Evolutionary conservation across 768 basidiomycete species (phyloP).

Genomic region (Serendipita sp.): DNA sequence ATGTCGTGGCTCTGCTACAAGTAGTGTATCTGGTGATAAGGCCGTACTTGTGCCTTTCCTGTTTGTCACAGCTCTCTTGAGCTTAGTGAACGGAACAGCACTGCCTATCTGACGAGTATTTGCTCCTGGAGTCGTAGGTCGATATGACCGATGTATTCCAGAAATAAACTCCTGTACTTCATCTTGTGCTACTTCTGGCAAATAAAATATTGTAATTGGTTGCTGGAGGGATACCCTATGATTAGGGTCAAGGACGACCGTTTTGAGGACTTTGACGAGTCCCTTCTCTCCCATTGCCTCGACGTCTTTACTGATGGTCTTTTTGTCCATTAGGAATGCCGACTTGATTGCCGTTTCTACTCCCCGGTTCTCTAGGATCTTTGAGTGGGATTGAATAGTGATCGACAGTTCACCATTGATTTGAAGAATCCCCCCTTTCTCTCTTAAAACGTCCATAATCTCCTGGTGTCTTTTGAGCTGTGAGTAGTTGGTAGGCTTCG

Average conservation of each 20-base stretch:
- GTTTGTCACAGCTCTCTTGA: not conserved
- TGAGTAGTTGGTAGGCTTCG: constrained; percentile 39
- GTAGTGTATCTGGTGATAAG: not conserved
- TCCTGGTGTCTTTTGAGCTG: constrained; percentile 70
- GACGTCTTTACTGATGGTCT: constrained; percentile 47
- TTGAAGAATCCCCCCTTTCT: constrained; percentile 50
- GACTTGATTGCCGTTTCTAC: constrained; percentile 46
- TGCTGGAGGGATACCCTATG: constrained; percentile 22
- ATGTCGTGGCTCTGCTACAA: constrained; percentile 20
- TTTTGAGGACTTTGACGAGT: constrained; percentile 54
- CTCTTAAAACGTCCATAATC: constrained; percentile 47
- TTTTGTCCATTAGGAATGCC: constrained; percentile 57
- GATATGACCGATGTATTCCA: constrained; percentile 29
- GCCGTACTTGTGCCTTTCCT: not conserved
- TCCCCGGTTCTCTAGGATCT: constrained; percentile 36
- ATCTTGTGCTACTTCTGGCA: constrained; percentile 39
- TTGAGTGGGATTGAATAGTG: not conserved
- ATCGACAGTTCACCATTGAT: constrained; percentile 28
- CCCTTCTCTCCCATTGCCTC: constrained; percentile 47
- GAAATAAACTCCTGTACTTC: constrained; percentile 42
- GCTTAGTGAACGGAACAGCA: not conserved
- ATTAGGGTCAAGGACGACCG: constrained; percentile 41
- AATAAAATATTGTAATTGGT: constrained; percentile 45
- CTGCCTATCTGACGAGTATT: not conserved
- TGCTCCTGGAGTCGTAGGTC: constrained; percentile 27